Base-by-base conservation (phyloP, 148 eudicot species). In the Spergularia bocconei region DNA sequence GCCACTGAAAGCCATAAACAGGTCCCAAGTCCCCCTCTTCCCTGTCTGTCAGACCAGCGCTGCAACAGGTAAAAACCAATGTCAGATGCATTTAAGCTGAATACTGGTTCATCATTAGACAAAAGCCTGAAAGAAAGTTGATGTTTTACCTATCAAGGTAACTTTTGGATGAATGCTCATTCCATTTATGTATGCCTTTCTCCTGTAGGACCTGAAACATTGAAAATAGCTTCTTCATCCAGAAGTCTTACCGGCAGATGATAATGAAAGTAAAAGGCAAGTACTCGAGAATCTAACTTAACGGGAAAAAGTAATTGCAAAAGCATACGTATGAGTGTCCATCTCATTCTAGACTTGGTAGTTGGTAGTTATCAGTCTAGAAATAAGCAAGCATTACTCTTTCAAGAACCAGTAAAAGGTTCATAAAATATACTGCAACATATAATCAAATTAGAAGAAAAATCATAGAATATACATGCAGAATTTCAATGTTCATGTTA, bases 11-110 rank as follows among this genome's bases (percentile, higher is more conserved):
- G 20, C 98, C 98, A 76, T 90, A 89, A 61, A 90, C 75, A 66
- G 97, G 98, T 63, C 97, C 98, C 69, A 94, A 80, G 80, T 94
- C 98, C 54, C 97, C 96, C 78, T 87, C 98, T 85, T 94, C 98
- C 74, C 91, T 81, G 21, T 90, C 91, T 52, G 65, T 79, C 80
- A 94, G 80, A 15, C 96, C 96, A 82, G 90, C 84, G 84, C 98
- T 91, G 87, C 75, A 69, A 79, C 13, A 52, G 55, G 68, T 71
- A 54, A 2, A 23, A 12, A 72, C 8, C 17, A 55, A 51, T 51
- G 69, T 79, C 56, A 79, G 67, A 63, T 13, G 48, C 36, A 53
- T 36, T 66, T 23, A 19, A 12, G 53, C 15, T 59, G 20, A 62
- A 16, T n/a, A 20, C 12, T 57, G 51, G 50, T 19, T 11, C 15